Percentiles rank a stretch among this genome's conserved stretches.
Conservation (phyloP, 1,139 yeast species). For the Kurtzmaniella quercitrusa region DNA sequence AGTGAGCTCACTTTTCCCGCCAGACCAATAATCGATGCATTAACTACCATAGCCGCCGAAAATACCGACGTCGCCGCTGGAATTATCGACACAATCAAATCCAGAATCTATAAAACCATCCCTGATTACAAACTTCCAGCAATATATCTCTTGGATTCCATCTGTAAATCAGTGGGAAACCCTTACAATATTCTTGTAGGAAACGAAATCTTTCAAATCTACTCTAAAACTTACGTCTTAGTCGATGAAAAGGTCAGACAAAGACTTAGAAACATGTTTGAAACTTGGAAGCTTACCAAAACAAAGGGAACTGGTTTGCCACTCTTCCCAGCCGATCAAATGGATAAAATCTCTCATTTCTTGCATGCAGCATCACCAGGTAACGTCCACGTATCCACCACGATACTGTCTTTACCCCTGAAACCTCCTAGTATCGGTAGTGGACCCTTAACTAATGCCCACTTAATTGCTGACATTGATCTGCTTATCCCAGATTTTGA, state of each 20-base stretch:
- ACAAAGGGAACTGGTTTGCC: conserved; percentile 61
- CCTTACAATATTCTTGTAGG: conserved; percentile 81
- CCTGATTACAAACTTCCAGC: conserved; percentile 84
- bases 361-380: conserved; percentile 21
- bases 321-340: conserved; percentile 66
- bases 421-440: conserved; percentile 5
- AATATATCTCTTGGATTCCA: conserved; percentile 84
- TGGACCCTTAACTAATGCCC: conserved; percentile 18
- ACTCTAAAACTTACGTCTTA: conserved; percentile 71
- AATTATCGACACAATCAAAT: conserved; percentile 68
- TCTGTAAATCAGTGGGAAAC: conserved; percentile 83
- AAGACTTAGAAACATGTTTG: conserved; percentile 71
- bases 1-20: conserved; percentile 83
- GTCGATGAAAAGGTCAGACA: conserved; percentile 73
- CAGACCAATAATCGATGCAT: conserved; percentile 78
- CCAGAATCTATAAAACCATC: conserved; percentile 48
- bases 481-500: conserved; percentile 33
- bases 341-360: conserved; percentile 71
- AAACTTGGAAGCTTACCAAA: conserved; percentile 70
- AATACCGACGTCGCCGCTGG: conserved; percentile 72
- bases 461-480: conserved; percentile 42
- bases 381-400: not conserved
- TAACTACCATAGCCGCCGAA: conserved; percentile 87
- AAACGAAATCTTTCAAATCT: conserved; percentile 59
- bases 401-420: conserved; percentile 4